Base-by-base conservation (phyloP, 2,329 filamentous ascomycete genomes). In the Lasiodiplodia hormozganensis region DNA sequence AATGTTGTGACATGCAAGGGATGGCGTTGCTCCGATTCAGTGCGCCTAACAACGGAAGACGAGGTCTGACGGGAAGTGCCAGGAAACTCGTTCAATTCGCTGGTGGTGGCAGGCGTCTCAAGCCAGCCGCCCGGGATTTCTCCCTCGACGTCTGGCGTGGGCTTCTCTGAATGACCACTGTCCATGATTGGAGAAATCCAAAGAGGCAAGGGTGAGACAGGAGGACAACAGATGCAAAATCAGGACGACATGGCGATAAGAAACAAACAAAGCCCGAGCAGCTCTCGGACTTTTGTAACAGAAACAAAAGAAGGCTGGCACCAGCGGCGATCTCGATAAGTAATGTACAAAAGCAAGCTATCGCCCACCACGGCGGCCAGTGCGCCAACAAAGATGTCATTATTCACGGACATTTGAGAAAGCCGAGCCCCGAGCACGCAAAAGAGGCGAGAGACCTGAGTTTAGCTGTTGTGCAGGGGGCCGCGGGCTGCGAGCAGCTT, bases 101-200 rank as follows among this genome's bases (percentile, higher is more conserved):
- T 43, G 51, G 71, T 16, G 62, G 64, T 31, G 7, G 71, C 73
- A 18, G 78, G 76, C 57, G 77, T 80, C 18, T 77, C 76, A 62
- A 77, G 74, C 76, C 77, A 80, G 5, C 72, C 77, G 62, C 75
- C 79, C 18, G 77, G 78, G 7, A 79, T 69, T 4, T 77, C 73
- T 12, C 31, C 47, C 31, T 77, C 75, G 7, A 73, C 70, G 21
- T 74, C 70, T 21, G 76, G 76, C n/a, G 76, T 79, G 14, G 76
- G 74, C 38, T 68, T 70, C 12, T 78, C 77, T 18, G 56, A 34
- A 52, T 72, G 21, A 6, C 56, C 62, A 16, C 49, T 21, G 12
- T 65, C 49, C 62, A 65, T 65, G 62, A 23, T 38, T 21, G 36
- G 51, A n/a, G 10, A 12, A 16, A 12, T 25, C 4, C 16, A 25